These are phyloP conservation scores for Perilla frutescens DNA, from an alignment of 257 asterid species.

Conservation along the genomic window DNA sequence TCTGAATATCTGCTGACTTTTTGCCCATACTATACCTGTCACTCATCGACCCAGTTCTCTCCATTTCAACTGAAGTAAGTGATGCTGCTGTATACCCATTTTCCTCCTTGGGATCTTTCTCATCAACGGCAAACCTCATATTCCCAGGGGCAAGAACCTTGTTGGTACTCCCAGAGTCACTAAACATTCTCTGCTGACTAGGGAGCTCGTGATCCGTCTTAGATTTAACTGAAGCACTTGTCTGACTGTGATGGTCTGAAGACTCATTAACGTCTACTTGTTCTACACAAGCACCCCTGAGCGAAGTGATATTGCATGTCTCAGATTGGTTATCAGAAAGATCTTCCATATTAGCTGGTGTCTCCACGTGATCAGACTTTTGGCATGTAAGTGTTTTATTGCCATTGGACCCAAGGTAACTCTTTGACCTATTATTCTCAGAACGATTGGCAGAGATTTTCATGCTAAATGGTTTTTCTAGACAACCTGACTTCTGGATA, in stretches of 20 bases:
- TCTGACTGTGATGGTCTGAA: constrained; percentile 46
- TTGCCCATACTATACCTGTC: constrained; percentile 48
- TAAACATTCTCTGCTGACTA: constrained; percentile 41
- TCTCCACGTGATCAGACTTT: constrained; percentile 34
- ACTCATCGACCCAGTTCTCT: constrained; percentile 40
- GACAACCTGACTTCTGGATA: constrained; percentile 41
- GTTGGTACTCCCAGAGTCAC: constrained; percentile 43
- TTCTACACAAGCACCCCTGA: constrained; percentile 42
- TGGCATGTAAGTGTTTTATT: constrained; percentile 31
- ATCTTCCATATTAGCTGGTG: constrained; percentile 31
- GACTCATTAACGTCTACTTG: constrained; percentile 38
- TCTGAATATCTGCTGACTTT: constrained; percentile 37
- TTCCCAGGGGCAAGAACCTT: constrained; percentile 52
- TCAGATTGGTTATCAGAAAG: constrained; percentile 34
- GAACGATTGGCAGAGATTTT: constrained; percentile 35
- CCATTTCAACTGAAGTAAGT: constrained; percentile 41
- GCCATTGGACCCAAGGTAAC: constrained; percentile 36
- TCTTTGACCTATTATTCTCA: constrained; percentile 31
- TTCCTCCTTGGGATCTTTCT: constrained; percentile 51
- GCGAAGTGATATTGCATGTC: constrained; percentile 30
- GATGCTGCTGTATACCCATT: constrained; percentile 44
- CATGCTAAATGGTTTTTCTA: constrained; percentile 40
- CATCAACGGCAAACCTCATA: constrained; percentile 47
- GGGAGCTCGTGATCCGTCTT: constrained; percentile 48
- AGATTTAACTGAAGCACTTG: constrained; percentile 35